Evolutionary conservation across 768 basidiomycete genomes (phyloP).

Genomic region (Termitomyces sp.): DNA sequence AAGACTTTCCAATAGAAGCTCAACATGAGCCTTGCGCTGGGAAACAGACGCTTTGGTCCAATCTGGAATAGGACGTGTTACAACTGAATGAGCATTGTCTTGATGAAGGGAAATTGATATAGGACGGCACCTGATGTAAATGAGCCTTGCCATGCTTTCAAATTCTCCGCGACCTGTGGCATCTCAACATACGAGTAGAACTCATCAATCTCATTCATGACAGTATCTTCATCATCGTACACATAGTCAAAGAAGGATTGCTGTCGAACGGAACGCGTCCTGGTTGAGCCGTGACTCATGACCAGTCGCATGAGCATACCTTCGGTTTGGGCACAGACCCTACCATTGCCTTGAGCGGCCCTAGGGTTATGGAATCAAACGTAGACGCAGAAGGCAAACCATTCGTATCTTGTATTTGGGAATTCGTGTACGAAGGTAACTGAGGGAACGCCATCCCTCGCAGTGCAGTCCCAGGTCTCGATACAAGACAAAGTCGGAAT

Average conservation of each 20-base stretch:
- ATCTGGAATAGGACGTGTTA: slow-evolving; percentile 29
- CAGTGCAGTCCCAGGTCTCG: background rate
- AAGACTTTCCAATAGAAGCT: slow-evolving; percentile 77
- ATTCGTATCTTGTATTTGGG: slow-evolving; percentile 21
- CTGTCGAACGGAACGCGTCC: slow-evolving; percentile 31
- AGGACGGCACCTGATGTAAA: slow-evolving; percentile 62
- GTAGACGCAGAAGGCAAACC: slow-evolving; percentile 24
- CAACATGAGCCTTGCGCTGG: slow-evolving; percentile 68
- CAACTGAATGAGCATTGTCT: slow-evolving; percentile 4
- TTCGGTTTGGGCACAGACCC: slow-evolving; percentile 67
- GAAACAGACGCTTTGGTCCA: slow-evolving; percentile 69
- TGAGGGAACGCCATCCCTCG: slow-evolving; percentile 21
- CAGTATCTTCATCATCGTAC: slow-evolving; percentile 94
- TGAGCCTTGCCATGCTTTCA: slow-evolving; percentile 83
- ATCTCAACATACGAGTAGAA: slow-evolving; percentile 98
- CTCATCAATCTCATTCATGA: slow-evolving; percentile 95
- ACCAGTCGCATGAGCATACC: slow-evolving; percentile 31
- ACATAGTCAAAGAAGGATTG: slow-evolving; percentile 87
- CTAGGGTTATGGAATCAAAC: slow-evolving; percentile 72
- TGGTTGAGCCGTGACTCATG: slow-evolving; percentile 1
- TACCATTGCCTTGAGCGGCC: slow-evolving; percentile 74
- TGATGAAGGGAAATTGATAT: background rate
- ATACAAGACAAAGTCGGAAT: background rate
- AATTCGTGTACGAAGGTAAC: slow-evolving; percentile 21
- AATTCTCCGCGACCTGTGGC: slow-evolving; percentile 82